Percentiles rank a stretch among this genome's conserved stretches.
Evolutionary conservation across 257 asterid species (phyloP).

Genomic region (Solanum appendiculatum): DNA sequence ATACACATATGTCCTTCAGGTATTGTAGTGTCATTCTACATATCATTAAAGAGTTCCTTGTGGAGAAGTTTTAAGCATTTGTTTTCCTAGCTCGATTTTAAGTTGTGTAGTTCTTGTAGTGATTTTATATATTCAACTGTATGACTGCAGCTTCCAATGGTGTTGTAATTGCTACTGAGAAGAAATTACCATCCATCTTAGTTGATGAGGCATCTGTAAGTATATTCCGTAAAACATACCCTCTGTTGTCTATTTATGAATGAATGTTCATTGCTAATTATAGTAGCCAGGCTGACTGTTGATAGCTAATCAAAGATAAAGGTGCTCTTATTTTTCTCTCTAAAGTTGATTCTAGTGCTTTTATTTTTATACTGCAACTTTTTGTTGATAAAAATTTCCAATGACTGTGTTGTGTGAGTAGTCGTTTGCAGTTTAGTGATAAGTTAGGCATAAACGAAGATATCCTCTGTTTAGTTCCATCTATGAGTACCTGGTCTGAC

Average conservation of each 20-base stretch:
- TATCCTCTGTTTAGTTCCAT: background rate
- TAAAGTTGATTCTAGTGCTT: background rate
- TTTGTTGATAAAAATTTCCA: background rate
- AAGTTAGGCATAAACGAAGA: background rate
- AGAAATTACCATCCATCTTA: conserved; percentile 91
- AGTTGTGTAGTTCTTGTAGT: background rate
- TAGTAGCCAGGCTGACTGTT: background rate
- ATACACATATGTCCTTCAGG: background rate
- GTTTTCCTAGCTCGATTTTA: background rate
- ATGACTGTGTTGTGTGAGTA: background rate
- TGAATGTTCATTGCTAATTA: background rate
- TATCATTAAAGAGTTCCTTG: background rate
- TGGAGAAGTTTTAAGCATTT: background rate
- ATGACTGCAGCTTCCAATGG: conserved; percentile 91
- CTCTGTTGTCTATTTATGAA: background rate
- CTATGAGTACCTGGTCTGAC: background rate
- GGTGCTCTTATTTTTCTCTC: background rate
- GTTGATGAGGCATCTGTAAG: conserved; percentile 98
- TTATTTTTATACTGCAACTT: background rate
- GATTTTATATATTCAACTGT: background rate
- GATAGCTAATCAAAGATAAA: background rate
- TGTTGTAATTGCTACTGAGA: conserved; percentile 97
- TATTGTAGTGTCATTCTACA: background rate
- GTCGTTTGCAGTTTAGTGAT: background rate
- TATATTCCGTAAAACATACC: background rate